Percentiles rank a stretch among this genome's conserved stretches.
Conservation (phyloP, 1,284 basidiomycete genomes). For the Porodaedalea pini region DNA sequence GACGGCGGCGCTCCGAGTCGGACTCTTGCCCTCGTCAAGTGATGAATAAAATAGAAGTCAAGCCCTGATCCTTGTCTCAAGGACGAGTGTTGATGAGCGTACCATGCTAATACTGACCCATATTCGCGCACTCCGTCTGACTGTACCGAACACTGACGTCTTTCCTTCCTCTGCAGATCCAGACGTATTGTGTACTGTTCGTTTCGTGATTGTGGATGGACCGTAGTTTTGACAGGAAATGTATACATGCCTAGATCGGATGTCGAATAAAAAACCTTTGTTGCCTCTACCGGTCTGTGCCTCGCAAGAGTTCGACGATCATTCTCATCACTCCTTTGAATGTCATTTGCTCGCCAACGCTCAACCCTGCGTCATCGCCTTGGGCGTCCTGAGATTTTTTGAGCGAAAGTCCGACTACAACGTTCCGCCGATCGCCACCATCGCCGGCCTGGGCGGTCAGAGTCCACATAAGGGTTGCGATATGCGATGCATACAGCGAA, state of each 20-base stretch:
- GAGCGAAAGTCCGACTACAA: conserved; percentile 71
- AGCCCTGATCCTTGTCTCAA: conserved; percentile 74
- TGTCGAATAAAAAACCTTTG: not conserved
- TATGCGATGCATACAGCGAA: conserved; percentile 80
- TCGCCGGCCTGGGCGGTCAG: conserved; percentile 40
- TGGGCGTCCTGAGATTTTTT: conserved; percentile 34
- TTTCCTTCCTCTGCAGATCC: not conserved
- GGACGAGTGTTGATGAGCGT: conserved; percentile 65
- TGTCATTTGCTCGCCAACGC: conserved; percentile 5
- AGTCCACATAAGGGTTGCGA: conserved; percentile 81
- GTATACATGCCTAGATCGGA: not conserved
- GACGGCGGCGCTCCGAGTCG: not conserved
- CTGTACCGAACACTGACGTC: not conserved
- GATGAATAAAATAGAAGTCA: conserved; percentile 84
- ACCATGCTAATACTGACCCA: conserved; percentile 90
- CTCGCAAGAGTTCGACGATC: conserved; percentile 11
- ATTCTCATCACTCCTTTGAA: conserved; percentile 19
- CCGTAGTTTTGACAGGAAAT: not conserved
- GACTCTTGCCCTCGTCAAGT: too few relatives aligned
- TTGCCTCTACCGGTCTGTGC: not conserved
- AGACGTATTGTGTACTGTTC: not conserved
- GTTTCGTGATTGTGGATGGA: not conserved
- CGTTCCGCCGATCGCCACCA: conserved; percentile 43
- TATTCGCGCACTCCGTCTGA: too few relatives aligned
- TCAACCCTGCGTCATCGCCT: conserved; percentile 24